phyloP scores from a whole-genome alignment of 345 rosid genomes.

The Bruguiera parviflora region DNA sequence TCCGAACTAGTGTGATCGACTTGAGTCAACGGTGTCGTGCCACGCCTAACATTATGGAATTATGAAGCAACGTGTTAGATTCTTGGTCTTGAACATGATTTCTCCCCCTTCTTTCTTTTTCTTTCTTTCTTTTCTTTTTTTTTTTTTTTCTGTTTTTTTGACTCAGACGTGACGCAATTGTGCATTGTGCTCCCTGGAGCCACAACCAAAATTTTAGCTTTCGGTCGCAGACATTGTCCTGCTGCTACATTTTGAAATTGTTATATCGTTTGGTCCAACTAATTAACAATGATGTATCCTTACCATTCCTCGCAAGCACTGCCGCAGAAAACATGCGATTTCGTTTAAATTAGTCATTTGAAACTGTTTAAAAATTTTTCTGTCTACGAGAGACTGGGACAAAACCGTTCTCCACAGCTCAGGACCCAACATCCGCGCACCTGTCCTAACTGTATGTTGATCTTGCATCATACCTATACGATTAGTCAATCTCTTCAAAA shows the following conservation, averaged over 20 bases:
- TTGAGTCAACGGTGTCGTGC: conserved; percentile 8
- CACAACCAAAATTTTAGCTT: conserved; percentile 14
- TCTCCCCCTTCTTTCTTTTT: neutral
- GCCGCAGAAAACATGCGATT: neutral
- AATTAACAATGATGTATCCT: neutral
- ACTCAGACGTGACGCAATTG: conserved; percentile 6
- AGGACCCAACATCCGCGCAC: no score
- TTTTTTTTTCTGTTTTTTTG: neutral
- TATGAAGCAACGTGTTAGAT: conserved; percentile 1
- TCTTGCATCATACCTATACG: no score
- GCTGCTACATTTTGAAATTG: conserved; percentile 6
- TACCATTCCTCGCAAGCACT: neutral
- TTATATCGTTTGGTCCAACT: neutral
- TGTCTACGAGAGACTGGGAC: no score
- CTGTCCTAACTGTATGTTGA: no score
- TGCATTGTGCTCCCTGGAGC: conserved; percentile 13
- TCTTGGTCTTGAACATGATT: neutral
- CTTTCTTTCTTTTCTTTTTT: neutral
- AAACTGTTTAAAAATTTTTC: no score
- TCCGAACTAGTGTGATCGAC: no score
- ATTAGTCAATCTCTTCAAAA: no score
- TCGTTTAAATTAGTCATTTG: no score
- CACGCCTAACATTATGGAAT: neutral
- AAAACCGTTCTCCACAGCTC: no score
- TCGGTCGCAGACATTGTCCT: neutral